Evolutionary conservation across 2,329 filamentous ascomycete species (phyloP).

Genomic region (Hirsutella rhossiliensis): DNA sequence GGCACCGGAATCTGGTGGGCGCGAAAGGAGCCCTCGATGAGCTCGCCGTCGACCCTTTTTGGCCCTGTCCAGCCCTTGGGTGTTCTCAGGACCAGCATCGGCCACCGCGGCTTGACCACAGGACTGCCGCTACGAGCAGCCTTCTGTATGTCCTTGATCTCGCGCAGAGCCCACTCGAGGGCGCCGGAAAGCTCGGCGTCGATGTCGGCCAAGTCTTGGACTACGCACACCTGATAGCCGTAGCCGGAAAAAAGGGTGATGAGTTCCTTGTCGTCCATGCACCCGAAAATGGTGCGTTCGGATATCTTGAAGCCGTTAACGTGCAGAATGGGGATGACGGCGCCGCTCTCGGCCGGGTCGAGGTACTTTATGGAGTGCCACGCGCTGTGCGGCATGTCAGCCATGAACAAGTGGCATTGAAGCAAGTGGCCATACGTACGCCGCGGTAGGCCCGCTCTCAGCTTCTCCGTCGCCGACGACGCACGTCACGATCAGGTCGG

Average conservation of each 20-base stretch:
- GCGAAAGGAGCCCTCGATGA: conserved; percentile 66
- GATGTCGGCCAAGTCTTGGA: conserved; percentile 61
- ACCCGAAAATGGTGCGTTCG: conserved; percentile 62
- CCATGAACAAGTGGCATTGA: conserved; percentile 51
- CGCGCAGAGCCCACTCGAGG: no score
- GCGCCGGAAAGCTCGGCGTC: neutral
- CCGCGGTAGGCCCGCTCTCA: conserved; percentile 70
- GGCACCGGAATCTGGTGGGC: conserved; percentile 68
- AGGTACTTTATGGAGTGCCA: conserved; percentile 48
- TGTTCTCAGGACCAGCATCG: conserved; percentile 65
- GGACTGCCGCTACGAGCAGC: conserved; percentile 58
- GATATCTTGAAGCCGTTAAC: conserved; percentile 82
- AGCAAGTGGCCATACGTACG: conserved; percentile 14
- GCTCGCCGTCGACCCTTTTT: conserved; percentile 57
- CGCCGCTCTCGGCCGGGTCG: conserved; percentile 66
- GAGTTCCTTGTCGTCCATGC: conserved; percentile 63
- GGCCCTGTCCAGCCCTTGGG: conserved; percentile 76
- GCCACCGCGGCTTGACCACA: conserved; percentile 61
- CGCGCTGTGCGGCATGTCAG: neutral
- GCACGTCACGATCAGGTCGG: conserved; percentile 60
- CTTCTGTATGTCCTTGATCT: conserved; percentile 61
- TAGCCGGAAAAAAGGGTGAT: conserved; percentile 59
- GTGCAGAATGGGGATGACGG: conserved; percentile 65
- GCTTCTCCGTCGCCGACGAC: conserved; percentile 74
- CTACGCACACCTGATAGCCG: conserved; percentile 70